Conservation (phyloP, 331 rosid species). For the Phaseolus coccineus region DNA sequence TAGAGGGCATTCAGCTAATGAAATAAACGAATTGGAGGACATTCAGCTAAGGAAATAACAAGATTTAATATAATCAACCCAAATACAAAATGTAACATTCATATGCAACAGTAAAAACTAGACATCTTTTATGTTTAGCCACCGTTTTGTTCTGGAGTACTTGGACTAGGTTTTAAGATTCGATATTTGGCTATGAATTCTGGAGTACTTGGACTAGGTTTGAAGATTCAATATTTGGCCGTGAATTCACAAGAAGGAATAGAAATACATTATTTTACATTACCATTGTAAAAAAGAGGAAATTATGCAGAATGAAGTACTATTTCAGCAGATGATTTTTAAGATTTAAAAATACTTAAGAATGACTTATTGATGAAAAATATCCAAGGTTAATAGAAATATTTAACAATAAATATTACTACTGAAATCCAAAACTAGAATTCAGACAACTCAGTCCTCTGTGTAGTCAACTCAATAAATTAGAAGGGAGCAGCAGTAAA, state of each 20-base stretch:
- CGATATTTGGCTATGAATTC: too few relatives aligned
- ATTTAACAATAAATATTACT: neutral
- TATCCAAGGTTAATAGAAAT: neutral
- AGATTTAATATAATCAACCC: neutral
- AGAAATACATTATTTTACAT: neutral
- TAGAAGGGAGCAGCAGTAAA: too few relatives aligned
- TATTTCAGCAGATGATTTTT: neutral
- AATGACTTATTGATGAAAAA: too few relatives aligned
- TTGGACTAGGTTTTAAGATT: neutral
- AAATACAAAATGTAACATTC: neutral
- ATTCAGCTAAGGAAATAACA: neutral
- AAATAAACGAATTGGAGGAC: neutral
- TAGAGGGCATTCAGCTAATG: neutral
- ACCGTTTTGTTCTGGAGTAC: neutral
- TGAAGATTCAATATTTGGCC: neutral
- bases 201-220: too few relatives aligned
- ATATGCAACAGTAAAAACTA: slow-evolving; percentile 7
- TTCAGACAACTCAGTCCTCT: neutral
- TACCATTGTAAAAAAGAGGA: neutral
- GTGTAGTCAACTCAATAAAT: neutral
- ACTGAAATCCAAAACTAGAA: neutral
- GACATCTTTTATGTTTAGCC: neutral
- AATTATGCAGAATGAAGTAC: neutral
- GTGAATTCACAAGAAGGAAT: neutral
- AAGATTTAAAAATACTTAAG: too few relatives aligned